Conservation (phyloP, 148 eudicot genomes). For the Drosera capensis region DNA sequence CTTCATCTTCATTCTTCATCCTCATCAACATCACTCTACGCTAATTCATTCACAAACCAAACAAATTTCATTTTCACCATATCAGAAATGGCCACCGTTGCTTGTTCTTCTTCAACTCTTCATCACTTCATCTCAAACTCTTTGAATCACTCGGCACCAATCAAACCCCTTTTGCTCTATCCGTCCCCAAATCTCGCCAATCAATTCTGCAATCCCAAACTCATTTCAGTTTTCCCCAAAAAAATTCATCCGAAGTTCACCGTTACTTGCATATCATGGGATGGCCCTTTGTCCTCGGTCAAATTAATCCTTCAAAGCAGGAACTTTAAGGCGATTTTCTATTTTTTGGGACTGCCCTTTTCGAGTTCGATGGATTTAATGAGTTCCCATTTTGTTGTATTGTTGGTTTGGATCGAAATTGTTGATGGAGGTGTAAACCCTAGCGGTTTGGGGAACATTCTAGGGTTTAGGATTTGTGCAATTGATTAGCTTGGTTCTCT, state of each 20-base stretch:
- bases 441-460: too few species aligned
- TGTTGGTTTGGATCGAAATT: neutral
- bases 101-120: conserved; percentile 6
- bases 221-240: neutral
- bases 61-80: too few species aligned
- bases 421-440: too few species aligned
- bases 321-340: conserved; percentile 49
- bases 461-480: too few species aligned
- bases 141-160: conserved; percentile 8
- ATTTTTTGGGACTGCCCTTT: too few species aligned
- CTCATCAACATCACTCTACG: too few species aligned
- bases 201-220: conserved; percentile 12
- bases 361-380: too few species aligned
- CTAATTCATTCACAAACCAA: too few species aligned
- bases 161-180: conserved; percentile 27
- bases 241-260: conserved; percentile 2
- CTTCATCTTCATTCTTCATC: too few species aligned
- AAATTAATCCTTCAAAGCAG: conserved; percentile 77
- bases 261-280: conserved; percentile 60
- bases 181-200: conserved; percentile 26
- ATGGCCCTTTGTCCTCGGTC: conserved; percentile 82
- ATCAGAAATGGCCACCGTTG: too few species aligned
- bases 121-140: conserved; percentile 13
- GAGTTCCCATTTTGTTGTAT: neutral
- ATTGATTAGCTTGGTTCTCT: too few species aligned